phyloP scores from a whole-genome alignment of 257 asterid species.

The Petunia axillaris region DNA sequence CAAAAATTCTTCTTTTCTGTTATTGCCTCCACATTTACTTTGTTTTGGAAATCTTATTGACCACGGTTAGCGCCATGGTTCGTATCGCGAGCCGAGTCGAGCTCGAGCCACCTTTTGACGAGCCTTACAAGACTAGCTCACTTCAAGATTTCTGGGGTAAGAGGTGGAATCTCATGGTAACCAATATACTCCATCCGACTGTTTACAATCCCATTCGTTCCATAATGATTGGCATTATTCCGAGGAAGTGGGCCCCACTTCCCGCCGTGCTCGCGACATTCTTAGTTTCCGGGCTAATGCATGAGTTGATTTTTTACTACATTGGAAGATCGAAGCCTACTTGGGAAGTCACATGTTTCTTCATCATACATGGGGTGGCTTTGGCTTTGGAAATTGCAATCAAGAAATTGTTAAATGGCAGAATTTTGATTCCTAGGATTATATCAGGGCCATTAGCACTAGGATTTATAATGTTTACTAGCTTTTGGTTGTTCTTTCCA shows the following conservation, averaged over 20 bases:
- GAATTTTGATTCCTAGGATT: slow-evolving; percentile 32
- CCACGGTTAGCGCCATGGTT: slow-evolving; percentile 30
- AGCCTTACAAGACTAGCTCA: slow-evolving; percentile 55
- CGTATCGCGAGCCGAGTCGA: slow-evolving; percentile 31
- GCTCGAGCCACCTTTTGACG: slow-evolving; percentile 54
- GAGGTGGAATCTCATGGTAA: slow-evolving; percentile 63
- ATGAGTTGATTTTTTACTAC: slow-evolving; percentile 57
- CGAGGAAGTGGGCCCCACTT: slow-evolving; percentile 31
- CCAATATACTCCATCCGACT: slow-evolving; percentile 46
- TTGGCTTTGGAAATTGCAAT: slow-evolving; percentile 38
- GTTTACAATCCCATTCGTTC: slow-evolving; percentile 42
- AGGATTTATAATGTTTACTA: slow-evolving; percentile 41
- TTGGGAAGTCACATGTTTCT: slow-evolving; percentile 48
- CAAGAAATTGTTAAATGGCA: slow-evolving; percentile 35
- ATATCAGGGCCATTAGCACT: slow-evolving; percentile 46
- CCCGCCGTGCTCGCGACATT: slow-evolving; percentile 46
- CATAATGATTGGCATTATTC: background rate
- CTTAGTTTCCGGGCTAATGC: slow-evolving; percentile 68
- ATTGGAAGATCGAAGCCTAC: slow-evolving; percentile 50
- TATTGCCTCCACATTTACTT: slow-evolving; percentile 51
- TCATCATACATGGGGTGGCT: slow-evolving; percentile 49
- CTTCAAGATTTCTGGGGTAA: slow-evolving; percentile 70
- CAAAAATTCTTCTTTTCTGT: slow-evolving; percentile 31
- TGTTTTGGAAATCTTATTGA: slow-evolving; percentile 46
- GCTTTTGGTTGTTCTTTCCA: slow-evolving; percentile 63